Evolutionary conservation across 2,329 filamentous ascomycete genomes (phyloP).

Genomic region (Apiospora aurea): DNA sequence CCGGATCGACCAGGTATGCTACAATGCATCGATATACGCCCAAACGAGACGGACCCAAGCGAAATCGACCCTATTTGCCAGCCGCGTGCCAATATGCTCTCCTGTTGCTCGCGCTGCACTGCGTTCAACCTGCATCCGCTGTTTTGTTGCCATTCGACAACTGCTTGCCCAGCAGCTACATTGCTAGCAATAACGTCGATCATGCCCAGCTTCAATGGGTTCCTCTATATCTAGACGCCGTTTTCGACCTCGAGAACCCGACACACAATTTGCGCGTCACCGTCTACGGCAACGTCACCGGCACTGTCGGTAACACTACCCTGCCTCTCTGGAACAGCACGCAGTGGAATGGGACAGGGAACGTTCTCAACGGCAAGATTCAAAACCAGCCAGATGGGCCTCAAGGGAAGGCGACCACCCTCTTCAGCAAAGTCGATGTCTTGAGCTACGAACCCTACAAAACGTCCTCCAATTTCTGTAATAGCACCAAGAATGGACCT

Average conservation of each 20-base stretch:
- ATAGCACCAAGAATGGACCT: slow-evolving; percentile 61
- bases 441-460: slow-evolving; percentile 77
- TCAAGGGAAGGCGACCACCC: slow-evolving; percentile 72
- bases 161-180: slow-evolving; percentile 72
- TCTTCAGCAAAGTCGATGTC: slow-evolving; percentile 75
- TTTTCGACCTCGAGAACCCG: slow-evolving; percentile 68
- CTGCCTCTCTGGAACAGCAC: slow-evolving; percentile 67
- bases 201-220: slow-evolving; percentile 78
- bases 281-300: slow-evolving; percentile 91
- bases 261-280: slow-evolving; percentile 76
- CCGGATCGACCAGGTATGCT: background rate
- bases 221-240: slow-evolving; percentile 76
- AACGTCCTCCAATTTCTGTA: slow-evolving; percentile 70
- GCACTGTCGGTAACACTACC: slow-evolving; percentile 62
- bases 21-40: background rate
- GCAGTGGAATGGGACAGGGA: slow-evolving; percentile 66
- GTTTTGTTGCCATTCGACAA: slow-evolving; percentile 83
- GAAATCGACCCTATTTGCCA: background rate
- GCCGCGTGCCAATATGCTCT: background rate
- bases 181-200: slow-evolving; percentile 48
- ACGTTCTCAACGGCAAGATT: slow-evolving; percentile 78
- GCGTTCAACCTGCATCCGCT: slow-evolving; percentile 58
- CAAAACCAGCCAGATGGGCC: slow-evolving; percentile 59
- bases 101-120: slow-evolving; percentile 46
- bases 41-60: background rate